These are phyloP conservation scores for Filosporella fistucella DNA, from an alignment of 495 filamentous ascomycete genomes.

Conservation along the genomic window DNA sequence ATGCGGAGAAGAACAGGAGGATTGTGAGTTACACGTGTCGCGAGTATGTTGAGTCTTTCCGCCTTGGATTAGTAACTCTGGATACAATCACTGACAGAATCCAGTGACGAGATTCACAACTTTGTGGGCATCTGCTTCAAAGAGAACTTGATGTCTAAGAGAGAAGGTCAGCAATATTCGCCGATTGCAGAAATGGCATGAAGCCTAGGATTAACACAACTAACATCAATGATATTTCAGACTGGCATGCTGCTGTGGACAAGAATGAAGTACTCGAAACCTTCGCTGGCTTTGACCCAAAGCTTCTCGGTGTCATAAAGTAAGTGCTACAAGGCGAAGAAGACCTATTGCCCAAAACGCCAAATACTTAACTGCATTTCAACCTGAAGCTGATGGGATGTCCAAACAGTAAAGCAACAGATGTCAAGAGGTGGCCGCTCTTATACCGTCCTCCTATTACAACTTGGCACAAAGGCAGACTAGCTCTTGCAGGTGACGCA, in stretches of 20 bases:
- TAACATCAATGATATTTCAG: constrained; percentile 3
- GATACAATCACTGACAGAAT: neutral
- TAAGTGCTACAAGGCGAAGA: constrained; percentile 3
- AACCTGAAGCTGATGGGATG: neutral
- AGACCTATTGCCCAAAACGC: neutral
- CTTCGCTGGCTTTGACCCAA: constrained; percentile 24
- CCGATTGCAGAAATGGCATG: too few species aligned
- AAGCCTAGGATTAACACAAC: neutral
- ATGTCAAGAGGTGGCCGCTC: constrained; percentile 42
- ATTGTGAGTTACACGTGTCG: constrained; percentile 43
- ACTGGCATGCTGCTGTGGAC: constrained; percentile 29
- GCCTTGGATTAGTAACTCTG: too few species aligned
- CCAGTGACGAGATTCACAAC: constrained; percentile 37
- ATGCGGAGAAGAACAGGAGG: constrained; percentile 25
- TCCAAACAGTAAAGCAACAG: constrained; percentile 28
- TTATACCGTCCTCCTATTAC: constrained; percentile 29
- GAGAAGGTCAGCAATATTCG: constrained; percentile 26
- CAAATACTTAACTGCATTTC: too few species aligned
- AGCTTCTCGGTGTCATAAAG: constrained; percentile 18
- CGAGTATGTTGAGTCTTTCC: constrained; percentile 22
- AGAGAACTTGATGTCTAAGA: constrained; percentile 11
- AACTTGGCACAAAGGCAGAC: constrained; percentile 33
- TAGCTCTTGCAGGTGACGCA: constrained; percentile 43
- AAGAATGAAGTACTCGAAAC: constrained; percentile 21
- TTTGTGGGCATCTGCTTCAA: constrained; percentile 37